phyloP scores from a whole-genome alignment of 768 basidiomycete species.

The Daedaleopsis nitida region DNA sequence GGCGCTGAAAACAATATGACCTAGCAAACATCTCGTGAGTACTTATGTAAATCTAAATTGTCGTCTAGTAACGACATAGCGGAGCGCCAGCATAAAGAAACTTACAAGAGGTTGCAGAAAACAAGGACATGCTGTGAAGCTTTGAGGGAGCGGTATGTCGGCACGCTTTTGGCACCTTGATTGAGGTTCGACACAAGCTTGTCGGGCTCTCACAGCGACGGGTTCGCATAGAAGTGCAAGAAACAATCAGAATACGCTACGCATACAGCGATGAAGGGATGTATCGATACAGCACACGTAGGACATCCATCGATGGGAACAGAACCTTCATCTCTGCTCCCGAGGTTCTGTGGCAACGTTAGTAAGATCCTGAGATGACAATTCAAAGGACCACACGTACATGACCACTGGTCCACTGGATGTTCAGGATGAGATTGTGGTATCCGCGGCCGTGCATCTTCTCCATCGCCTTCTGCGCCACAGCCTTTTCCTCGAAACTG shows the following conservation, averaged over 20 bases:
- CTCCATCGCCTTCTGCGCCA: slow-evolving; percentile 86
- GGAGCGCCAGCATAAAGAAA: too few relatives aligned
- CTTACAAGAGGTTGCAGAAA: too few relatives aligned
- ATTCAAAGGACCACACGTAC: slow-evolving; percentile 34
- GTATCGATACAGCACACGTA: slow-evolving; percentile 10
- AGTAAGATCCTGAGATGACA: neutral
- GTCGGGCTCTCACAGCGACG: neutral
- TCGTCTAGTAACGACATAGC: too few relatives aligned
- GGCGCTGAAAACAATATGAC: too few relatives aligned
- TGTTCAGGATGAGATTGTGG: slow-evolving; percentile 82
- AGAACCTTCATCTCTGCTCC: slow-evolving; percentile 34
- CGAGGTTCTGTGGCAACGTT: slow-evolving; percentile 35
- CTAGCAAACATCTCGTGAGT: too few relatives aligned
- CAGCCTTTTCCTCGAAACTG: slow-evolving; percentile 81
- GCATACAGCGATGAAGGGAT: slow-evolving; percentile 6
- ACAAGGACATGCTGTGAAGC: too few relatives aligned
- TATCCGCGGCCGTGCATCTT: slow-evolving; percentile 92
- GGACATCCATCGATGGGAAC: neutral
- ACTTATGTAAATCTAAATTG: too few relatives aligned
- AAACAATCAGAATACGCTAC: slow-evolving; percentile 4
- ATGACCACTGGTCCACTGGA: slow-evolving; percentile 71
- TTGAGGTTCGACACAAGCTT: neutral
- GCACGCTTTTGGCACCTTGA: neutral
- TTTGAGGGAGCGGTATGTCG: too few relatives aligned
- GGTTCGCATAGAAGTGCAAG: neutral